Base-by-base conservation (phyloP, 1,284 basidiomycete genomes). In the Malassezia caprae region DNA sequence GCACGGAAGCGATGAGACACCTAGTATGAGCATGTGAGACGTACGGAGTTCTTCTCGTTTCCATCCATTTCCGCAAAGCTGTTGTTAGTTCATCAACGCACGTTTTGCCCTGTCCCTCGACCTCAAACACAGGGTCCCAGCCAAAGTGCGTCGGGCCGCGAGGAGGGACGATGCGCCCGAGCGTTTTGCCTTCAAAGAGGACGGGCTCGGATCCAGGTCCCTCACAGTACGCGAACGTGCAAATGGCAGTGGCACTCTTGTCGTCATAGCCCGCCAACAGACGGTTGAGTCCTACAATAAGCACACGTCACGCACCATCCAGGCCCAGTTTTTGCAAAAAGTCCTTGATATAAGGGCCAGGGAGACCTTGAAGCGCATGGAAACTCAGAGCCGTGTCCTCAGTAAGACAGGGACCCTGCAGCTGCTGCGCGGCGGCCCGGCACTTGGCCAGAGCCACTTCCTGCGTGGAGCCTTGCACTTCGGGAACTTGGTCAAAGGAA, bases 301-400 rank as follows among this genome's bases (percentile, higher is more conserved):
- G 23, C 15, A 13, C 2, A 8, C 8, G 2, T 4, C 5, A 43
- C 47, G 12, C 13, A 47, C 51, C 51, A 37, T 61, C 56, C 37
- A 59, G 60, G 11, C 64, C 67, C 35, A 69, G 43, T 6, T 53
- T 58, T 43, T 58, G 59, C 52, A 66, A 52, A 43, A 67, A 69
- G 68, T 89, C 81, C 72, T 98, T 98, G 80, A 98, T 94, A 77
- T 96, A 98, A 0, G 91, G 90, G 0, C 93, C 94, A 2, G 93
- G 93, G 6, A 98, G 82, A 0, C 89, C 91, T 35, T 84, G 82
- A 31, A 96, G 78, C 0, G 91, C 90, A 62, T 85, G 82, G 71
- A 90, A 96, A 68, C 85, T 88, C 4, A 98, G 82, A 0, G 93
- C 90, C 0, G 93, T 96, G 75, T 98, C 94, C 58, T 98, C 93